Percentiles rank a stretch among this genome's conserved stretches.
phyloP scores from a whole-genome alignment of 2,329 filamentous ascomycete species.

The Botrytis aclada region DNA sequence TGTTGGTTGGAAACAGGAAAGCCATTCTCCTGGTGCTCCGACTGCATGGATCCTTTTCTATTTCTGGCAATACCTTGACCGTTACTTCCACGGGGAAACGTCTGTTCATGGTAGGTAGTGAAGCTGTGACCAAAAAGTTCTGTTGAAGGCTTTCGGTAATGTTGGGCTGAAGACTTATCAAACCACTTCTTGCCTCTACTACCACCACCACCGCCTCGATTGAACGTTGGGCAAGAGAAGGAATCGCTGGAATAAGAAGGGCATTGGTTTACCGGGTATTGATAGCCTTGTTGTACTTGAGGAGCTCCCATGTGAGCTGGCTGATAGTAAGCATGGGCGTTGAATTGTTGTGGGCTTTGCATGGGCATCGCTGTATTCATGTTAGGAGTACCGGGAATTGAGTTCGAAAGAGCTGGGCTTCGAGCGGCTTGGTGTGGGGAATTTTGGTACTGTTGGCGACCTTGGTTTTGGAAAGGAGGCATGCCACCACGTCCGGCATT shows the following conservation, averaged over 20 bases:
- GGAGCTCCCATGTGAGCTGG: slow-evolving; percentile 37
- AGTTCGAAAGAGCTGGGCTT: slow-evolving; percentile 64
- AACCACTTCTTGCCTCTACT: slow-evolving; percentile 25
- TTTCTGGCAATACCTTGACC: slow-evolving; percentile 26
- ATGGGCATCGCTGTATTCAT: slow-evolving; percentile 67
- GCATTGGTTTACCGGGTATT: slow-evolving; percentile 24
- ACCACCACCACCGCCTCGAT: slow-evolving; percentile 9
- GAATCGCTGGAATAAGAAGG: slow-evolving; percentile 37
- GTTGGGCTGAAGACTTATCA: slow-evolving; percentile 34
- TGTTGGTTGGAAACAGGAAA: slow-evolving; percentile 24
- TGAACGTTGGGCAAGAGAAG: slow-evolving; percentile 21
- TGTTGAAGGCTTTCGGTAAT: slow-evolving; percentile 29
- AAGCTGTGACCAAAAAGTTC: slow-evolving; percentile 32
- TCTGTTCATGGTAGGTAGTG: slow-evolving; percentile 25
- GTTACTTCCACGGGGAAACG: slow-evolving; percentile 26
- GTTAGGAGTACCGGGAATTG: slow-evolving; percentile 67
- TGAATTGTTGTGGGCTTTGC: slow-evolving; percentile 50
- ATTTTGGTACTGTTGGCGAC: slow-evolving; percentile 52
- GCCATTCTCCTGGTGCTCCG: slow-evolving; percentile 26
- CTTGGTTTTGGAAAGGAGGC: slow-evolving; percentile 46
- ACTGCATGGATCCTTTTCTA: slow-evolving; percentile 24
- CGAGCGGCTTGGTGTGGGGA: slow-evolving; percentile 62
- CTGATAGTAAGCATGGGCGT: slow-evolving; percentile 38
- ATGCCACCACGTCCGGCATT: slow-evolving; percentile 51
- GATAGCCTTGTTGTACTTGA: slow-evolving; percentile 50